Evolutionary conservation across 192 early-diverging fungal genomes (phyloP), one percentile per base, ranked within the genome.

Genomic region (Linnemannia elongata): DNA sequence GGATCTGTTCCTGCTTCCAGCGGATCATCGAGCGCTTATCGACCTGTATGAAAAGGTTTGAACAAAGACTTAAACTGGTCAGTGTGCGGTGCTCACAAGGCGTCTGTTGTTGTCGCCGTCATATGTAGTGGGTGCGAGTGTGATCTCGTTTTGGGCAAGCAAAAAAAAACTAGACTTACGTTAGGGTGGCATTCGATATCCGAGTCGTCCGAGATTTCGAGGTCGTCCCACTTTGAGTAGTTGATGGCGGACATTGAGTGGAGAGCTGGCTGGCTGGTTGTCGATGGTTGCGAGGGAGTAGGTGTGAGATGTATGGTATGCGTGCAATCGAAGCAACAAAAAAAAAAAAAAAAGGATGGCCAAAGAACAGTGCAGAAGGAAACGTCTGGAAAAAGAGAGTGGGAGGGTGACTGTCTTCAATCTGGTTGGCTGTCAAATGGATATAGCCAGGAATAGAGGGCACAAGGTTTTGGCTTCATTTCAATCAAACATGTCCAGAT

Each of bases 181-280:
- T 99, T 98, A 44, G 98, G 98, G 90, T 96, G 96, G n/a, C 92
- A 91, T 82, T 99, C 97, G 87, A 99, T 95, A 88, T 99, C 97
- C n/a, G 96, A 96, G 91, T 99, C 97, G 90, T 99, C 97, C 47
- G 96, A 96, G 70, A 99, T 92, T 89, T 99, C 97, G 52, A 99
- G 92, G 76, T 96, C 96, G 90, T 99, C 97, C 97, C 97, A 99
- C 89, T 98, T 97, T 86, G 94, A 95, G 88, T 98, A 98, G 92
- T 98, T 96, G 70, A 97, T 90, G 69, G 87, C 85, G 47, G 85
- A 87, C 85, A 87, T 87, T 33, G 68, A 35, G 44, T 87, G 42
- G 68, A 35, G 44, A 30, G 66, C 24, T 33, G 36, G 4, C 24
- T 24, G 60, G 55, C 24, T 66, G 55, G 57, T 10, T 38, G 47